Conservation (phyloP, 2,329 filamentous ascomycete species). For the Juglanconis juglandina region DNA sequence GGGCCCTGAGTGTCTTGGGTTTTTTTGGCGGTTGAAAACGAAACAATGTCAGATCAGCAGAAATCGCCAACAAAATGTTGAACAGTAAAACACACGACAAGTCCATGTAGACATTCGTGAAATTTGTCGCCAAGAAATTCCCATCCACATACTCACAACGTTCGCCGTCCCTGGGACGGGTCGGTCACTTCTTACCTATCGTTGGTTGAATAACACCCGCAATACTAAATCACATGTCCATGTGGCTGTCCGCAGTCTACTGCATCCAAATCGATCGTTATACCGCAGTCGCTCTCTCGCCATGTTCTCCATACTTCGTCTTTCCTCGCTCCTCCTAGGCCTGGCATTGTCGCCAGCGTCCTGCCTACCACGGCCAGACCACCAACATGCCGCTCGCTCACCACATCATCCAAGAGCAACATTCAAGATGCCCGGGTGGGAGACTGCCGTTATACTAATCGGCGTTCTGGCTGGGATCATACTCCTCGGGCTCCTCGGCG, state of each 20-base stretch:
- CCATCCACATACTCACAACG: background rate
- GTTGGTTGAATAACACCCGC: background rate
- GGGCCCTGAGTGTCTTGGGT: background rate
- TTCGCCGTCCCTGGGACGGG: background rate
- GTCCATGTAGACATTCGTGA: too few relatives aligned
- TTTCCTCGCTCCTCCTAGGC: background rate
- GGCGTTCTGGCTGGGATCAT: conserved; percentile 3
- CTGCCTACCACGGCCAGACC: background rate
- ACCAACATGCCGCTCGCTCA: background rate
- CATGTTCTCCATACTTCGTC: background rate
- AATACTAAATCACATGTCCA: background rate
- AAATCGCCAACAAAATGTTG: background rate
- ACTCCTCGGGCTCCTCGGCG: conserved; percentile 9
- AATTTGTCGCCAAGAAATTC: too few relatives aligned
- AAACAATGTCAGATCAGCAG: background rate
- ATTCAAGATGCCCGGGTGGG: background rate
- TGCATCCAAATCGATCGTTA: too few relatives aligned
- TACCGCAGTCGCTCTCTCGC: too few relatives aligned
- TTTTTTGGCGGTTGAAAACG: background rate
- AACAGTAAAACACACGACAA: background rate
- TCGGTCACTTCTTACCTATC: background rate
- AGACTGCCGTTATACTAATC: conserved; percentile 1
- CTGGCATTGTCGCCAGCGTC: background rate
- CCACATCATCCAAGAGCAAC: background rate
- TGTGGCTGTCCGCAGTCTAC: too few relatives aligned